phyloP scores from a whole-genome alignment of 2,329 filamentous ascomycete genomes.

The Penicillium italicum region DNA sequence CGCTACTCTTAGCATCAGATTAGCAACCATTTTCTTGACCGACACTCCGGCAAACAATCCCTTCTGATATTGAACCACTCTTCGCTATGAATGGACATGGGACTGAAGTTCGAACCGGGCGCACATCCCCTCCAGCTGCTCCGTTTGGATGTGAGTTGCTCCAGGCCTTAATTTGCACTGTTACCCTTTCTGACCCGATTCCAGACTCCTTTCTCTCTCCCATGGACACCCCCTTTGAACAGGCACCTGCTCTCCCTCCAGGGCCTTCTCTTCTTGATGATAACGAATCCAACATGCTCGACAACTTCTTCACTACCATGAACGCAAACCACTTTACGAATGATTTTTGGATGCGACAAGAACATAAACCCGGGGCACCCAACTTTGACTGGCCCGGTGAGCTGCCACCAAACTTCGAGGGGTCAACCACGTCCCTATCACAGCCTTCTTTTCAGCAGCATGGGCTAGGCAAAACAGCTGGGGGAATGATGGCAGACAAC shows the following conservation, averaged over 20 bases:
- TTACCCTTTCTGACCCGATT: background rate
- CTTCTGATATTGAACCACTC: background rate
- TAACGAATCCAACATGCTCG: constrained; percentile 54
- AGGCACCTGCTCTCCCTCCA: constrained; percentile 60
- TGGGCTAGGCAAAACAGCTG: constrained; percentile 24
- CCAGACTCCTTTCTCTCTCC: constrained; percentile 35
- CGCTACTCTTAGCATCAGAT: constrained; percentile 25
- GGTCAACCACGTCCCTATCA: constrained; percentile 61
- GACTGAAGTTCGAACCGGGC: constrained; percentile 31
- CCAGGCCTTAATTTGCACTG: background rate
- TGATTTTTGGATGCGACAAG: constrained; percentile 38
- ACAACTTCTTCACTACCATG: constrained; percentile 45
- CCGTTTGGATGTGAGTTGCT: constrained; percentile 64
- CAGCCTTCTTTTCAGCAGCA: constrained; percentile 44
- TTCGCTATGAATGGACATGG: constrained; percentile 34
- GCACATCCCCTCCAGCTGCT: constrained; percentile 54
- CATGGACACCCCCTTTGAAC: constrained; percentile 38
- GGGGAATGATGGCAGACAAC: constrained; percentile 24
- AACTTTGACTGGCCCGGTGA: constrained; percentile 45
- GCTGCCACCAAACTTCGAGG: constrained; percentile 63
- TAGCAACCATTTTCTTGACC: constrained; percentile 17
- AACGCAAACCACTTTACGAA: constrained; percentile 38
- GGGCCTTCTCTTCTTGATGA: constrained; percentile 65
- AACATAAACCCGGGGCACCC: constrained; percentile 29
- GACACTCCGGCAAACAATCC: background rate